Conservation (phyloP, 2,329 filamentous ascomycete species). For the Alternaria arbusti region DNA sequence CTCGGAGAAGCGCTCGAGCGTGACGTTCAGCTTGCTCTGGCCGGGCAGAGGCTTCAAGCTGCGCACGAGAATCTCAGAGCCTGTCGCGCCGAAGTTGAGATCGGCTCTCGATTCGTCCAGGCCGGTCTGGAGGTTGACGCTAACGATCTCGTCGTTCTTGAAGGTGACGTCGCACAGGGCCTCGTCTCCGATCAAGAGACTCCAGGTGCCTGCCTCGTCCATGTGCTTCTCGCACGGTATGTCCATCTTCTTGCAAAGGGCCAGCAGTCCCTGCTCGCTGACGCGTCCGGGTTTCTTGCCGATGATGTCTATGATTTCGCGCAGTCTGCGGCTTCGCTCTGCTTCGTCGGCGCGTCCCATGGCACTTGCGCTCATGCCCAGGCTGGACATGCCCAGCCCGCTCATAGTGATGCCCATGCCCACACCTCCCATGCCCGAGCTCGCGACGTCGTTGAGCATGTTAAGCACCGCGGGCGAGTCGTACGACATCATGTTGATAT, state of each 20-base stretch:
- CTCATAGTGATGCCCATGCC: conserved; percentile 48
- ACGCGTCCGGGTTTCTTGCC: conserved; percentile 72
- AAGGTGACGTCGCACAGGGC: conserved; percentile 39
- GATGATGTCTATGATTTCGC: conserved; percentile 69
- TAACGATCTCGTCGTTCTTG: conserved; percentile 54
- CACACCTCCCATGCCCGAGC: conserved; percentile 44
- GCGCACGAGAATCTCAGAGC: conserved; percentile 68
- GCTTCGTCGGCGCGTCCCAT: conserved; percentile 59
- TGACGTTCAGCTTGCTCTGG: conserved; percentile 72
- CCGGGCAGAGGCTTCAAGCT: conserved; percentile 67
- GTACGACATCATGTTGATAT: conserved; percentile 46
- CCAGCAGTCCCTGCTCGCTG: conserved; percentile 76
- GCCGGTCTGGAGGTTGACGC: conserved; percentile 68
- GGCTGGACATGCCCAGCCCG: conserved; percentile 50
- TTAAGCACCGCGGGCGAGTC: conserved; percentile 53
- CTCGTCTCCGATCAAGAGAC: conserved; percentile 45
- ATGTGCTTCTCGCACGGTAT: conserved; percentile 55
- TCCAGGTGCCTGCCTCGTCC: conserved; percentile 38
- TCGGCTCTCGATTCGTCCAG: conserved; percentile 65
- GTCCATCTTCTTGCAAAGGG: conserved; percentile 71
- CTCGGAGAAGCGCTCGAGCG: conserved; percentile 70
- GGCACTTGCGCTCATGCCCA: conserved; percentile 47
- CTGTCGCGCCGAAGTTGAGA: conserved; percentile 54
- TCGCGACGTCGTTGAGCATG: conserved; percentile 46
- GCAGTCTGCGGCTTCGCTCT: conserved; percentile 60